These are phyloP conservation scores for Saccharomycopsis microspora DNA, from an alignment of 805 yeast genomes.

Conservation along the genomic window DNA sequence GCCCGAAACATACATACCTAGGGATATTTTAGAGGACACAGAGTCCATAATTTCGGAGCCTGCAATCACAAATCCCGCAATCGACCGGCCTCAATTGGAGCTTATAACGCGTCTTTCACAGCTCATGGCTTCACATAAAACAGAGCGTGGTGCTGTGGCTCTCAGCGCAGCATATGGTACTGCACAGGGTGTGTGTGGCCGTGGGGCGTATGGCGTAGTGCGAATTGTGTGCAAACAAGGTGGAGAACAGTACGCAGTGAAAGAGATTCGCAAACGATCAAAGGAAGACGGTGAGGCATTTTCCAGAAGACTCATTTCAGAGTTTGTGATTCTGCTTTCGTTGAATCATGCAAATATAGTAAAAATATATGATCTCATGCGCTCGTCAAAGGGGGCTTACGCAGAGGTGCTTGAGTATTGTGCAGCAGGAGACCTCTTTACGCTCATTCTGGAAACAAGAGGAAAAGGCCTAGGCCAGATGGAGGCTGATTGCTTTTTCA, in stretches of 20 bases:
- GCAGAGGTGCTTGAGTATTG: constrained; percentile 94
- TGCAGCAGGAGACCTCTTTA: constrained; percentile 73
- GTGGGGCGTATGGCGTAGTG: constrained; percentile 94
- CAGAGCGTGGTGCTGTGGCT: neutral
- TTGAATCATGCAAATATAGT: constrained; percentile 67
- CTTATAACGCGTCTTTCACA: constrained; percentile 37
- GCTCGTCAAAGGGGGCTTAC: constrained; percentile 58
- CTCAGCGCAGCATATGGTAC: constrained; percentile 38
- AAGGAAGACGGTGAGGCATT: constrained; percentile 47
- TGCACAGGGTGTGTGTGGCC: constrained; percentile 47
- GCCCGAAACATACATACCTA: no score
- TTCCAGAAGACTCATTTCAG: constrained; percentile 71
- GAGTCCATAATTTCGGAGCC: constrained; percentile 25
- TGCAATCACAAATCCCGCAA: constrained; percentile 26
- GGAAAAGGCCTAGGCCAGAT: constrained; percentile 41
- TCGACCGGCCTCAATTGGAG: constrained; percentile 37
- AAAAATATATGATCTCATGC: constrained; percentile 71
- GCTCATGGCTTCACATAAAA: constrained; percentile 28
- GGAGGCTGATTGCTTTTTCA: constrained; percentile 85
- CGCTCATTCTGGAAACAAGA: constrained; percentile 40
- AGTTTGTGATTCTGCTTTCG: constrained; percentile 77
- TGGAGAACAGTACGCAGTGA: constrained; percentile 55
- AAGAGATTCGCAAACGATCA: constrained; percentile 56
- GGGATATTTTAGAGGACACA: no score
- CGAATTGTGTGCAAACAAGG: constrained; percentile 40